phyloP scores from a whole-genome alignment of 1,139 yeast genomes.

The Taphrina sp. region DNA sequence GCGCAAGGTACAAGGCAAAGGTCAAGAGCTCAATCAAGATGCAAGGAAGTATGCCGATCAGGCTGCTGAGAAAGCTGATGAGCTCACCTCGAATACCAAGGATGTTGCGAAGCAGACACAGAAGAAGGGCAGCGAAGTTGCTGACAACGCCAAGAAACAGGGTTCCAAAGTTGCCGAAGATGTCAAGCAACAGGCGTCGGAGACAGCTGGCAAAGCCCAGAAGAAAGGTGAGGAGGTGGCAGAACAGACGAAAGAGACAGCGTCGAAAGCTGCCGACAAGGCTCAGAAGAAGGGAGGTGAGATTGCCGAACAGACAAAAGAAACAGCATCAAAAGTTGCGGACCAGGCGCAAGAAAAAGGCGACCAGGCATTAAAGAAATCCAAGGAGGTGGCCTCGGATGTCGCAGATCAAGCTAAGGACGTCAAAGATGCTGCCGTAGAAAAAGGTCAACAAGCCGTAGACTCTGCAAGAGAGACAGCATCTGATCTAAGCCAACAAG shows the following conservation, averaged over 20 bases:
- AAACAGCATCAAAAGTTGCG: conserved; percentile 1
- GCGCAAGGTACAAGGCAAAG: not conserved
- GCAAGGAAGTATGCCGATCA: not conserved
- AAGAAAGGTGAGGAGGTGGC: conserved; percentile 1
- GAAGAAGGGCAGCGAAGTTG: conserved; percentile 5
- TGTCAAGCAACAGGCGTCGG: not conserved
- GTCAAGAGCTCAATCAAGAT: not conserved
- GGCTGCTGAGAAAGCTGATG: not conserved
- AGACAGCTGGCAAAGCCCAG: conserved; percentile 1
- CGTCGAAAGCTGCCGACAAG: not conserved
- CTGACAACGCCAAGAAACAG: conserved; percentile 33
- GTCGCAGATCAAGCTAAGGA: not conserved
- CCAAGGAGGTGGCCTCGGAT: conserved; percentile 30
- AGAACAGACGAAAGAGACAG: conserved; percentile 1
- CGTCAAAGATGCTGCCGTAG: not conserved
- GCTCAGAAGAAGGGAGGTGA: conserved; percentile 1
- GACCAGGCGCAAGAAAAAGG: conserved; percentile 2
- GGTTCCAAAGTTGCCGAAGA: conserved; percentile 25
- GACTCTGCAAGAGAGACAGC: not conserved
- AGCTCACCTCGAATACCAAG: not conserved
- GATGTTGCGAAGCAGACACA: not conserved
- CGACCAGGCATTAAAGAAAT: conserved; percentile 5
- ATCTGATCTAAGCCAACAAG: not conserved
- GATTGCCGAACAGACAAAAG: conserved; percentile 4
- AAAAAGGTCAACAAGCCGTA: not conserved